A percentile compares a stretch with the other conserved stretches of the same genome.
These are phyloP conservation scores for Sphenostylis stenocarpa DNA, from an alignment of 306 rosid genomes.

Conservation along the genomic window DNA sequence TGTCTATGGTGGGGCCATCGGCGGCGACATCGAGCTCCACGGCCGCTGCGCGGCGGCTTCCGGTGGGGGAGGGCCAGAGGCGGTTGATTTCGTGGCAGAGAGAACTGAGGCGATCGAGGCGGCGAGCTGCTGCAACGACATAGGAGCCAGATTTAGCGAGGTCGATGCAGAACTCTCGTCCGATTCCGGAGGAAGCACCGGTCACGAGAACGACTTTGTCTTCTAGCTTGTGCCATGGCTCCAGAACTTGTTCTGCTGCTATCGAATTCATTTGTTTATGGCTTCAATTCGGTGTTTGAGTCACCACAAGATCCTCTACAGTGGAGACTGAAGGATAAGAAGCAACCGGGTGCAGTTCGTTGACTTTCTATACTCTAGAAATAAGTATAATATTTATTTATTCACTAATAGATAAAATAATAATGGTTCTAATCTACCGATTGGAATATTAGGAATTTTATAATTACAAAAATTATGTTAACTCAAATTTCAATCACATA, in stretches of 20 bases:
- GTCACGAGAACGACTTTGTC: slow-evolving; percentile 80
- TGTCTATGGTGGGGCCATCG: slow-evolving; percentile 50
- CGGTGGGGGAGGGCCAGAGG: not conserved
- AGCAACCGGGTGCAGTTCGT: not conserved
- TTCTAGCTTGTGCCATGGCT: slow-evolving; percentile 57
- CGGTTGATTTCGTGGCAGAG: slow-evolving; percentile 61
- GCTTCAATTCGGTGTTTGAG: not conserved
- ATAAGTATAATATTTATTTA: no score
- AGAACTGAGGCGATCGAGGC: slow-evolving; percentile 60
- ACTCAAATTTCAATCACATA: no score
- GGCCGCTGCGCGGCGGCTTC: slow-evolving; percentile 49
- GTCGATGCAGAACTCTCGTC: slow-evolving; percentile 66
- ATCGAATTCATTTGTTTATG: slow-evolving; percentile 21
- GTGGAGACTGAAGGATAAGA: not conserved
- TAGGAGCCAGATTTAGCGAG: slow-evolving; percentile 73
- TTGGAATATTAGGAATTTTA: no score
- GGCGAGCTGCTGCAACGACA: slow-evolving; percentile 79
- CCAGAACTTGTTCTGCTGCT: slow-evolving; percentile 34
- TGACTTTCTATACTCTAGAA: no score
- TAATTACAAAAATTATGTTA: no score
- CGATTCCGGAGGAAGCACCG: slow-evolving; percentile 85
- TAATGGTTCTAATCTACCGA: no score
- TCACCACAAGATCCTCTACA: not conserved
- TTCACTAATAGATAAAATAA: no score
- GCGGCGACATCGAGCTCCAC: slow-evolving; percentile 75